Evolutionary conservation across 257 asterid genomes (phyloP), one percentile per base, ranked within the genome.

Genomic region (Misopates orontium): DNA sequence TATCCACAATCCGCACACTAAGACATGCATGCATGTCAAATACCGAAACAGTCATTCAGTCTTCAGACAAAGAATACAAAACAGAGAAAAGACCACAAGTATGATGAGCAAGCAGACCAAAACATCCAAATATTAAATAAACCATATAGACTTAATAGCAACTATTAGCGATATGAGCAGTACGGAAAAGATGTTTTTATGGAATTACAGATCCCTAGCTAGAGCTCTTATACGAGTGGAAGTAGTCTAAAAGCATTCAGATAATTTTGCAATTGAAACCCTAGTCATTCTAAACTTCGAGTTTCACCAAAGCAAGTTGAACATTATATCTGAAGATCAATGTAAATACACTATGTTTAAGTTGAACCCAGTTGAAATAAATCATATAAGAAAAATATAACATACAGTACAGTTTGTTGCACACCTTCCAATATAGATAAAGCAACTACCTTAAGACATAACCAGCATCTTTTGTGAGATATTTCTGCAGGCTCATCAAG

Each of bases 401-500:
- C 25, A 67, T 45, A 66, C 12, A 52, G 25, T 22, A 47, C 11
- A 57, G n/a, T n/a, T n/a, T n/a, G n/a, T n/a, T 22, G 15, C 56
- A 68, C 70, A 62, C 28, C 56, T 47, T 24, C 20, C 31, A 45
- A n/a, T 68, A 39, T 70, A 68, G 52, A 60, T 6, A 64, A 31
- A 48, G 21, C 15, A 39, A 78, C 62, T 83, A 93, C 97, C 91
- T 84, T 51, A 90, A 70, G 56, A 85, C 76, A 63, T 79, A 72
- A 62, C 71, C 80, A 70, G 82, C 80, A 67, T 87, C 87, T 77
- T 80, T 68, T 17, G 44, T 69, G 55, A 90, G 89, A 82, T 87
- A 87, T 78, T 85, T 86, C 77, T 80, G 97, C 73, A 87, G 83
- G 83, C 81, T 76, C 97, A 84, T 83, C 90, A 87, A 83, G 51